These are phyloP conservation scores for Mallotus repandus DNA, from an alignment of 441 rosid genomes.

Conservation along the genomic window DNA sequence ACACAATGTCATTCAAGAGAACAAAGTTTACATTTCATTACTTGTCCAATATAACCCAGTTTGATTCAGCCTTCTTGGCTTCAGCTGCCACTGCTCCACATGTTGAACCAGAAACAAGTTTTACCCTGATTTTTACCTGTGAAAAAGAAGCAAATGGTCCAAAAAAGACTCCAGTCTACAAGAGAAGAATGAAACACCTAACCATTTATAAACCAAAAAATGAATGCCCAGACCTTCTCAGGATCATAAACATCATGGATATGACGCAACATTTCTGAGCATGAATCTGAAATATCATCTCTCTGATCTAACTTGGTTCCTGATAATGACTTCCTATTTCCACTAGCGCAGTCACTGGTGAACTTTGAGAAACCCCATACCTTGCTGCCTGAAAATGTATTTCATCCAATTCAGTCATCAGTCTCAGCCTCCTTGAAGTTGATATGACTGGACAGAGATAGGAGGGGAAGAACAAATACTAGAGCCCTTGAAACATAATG, in stretches of 20 bases:
- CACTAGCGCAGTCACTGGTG: constrained; percentile 73
- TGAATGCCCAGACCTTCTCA: constrained; percentile 52
- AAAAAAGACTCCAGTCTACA: constrained; percentile 20
- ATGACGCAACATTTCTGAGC: constrained; percentile 84
- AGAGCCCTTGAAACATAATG: background rate
- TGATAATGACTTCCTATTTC: constrained; percentile 43
- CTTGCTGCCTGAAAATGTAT: constrained; percentile 52
- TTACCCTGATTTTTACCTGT: constrained; percentile 82
- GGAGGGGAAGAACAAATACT: constrained; percentile 3
- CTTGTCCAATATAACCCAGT: constrained; percentile 95
- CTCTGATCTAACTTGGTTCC: constrained; percentile 62
- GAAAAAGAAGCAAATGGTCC: background rate
- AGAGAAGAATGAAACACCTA: background rate
- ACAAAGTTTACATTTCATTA: constrained; percentile 39
- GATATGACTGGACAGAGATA: constrained; percentile 4
- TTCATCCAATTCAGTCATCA: constrained; percentile 19
- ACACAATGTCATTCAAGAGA: constrained; percentile 8
- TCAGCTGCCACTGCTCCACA: constrained; percentile 87
- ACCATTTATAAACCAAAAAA: background rate
- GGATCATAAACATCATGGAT: constrained; percentile 86
- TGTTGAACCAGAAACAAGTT: constrained; percentile 78
- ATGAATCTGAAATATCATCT: constrained; percentile 65
- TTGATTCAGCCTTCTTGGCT: constrained; percentile 70
- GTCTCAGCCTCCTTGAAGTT: constrained; percentile 10
- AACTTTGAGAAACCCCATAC: constrained; percentile 80